phyloP scores from a whole-genome alignment of 495 filamentous ascomycete genomes.

The Penicillium angulare region DNA sequence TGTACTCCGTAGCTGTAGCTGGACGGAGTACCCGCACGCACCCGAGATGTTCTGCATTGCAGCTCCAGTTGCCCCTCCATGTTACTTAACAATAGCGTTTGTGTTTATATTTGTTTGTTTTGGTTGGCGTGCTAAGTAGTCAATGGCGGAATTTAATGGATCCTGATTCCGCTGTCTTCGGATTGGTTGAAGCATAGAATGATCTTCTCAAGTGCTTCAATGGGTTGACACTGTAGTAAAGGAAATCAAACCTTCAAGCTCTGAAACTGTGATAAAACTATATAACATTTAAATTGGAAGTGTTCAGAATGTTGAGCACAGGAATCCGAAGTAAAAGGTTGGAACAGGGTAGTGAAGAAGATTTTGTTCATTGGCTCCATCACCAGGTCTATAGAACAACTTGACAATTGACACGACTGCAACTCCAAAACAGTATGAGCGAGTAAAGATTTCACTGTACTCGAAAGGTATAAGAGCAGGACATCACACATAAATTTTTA shows the following conservation, averaged over 20 bases:
- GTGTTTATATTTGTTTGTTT: not conserved
- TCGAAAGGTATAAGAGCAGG: slow-evolving; percentile 33
- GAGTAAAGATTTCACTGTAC: slow-evolving; percentile 19
- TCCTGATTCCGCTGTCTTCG: slow-evolving; percentile 7
- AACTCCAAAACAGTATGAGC: slow-evolving; percentile 16
- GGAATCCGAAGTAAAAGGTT: no score
- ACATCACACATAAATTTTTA: slow-evolving; percentile 31
- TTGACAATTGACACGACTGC: slow-evolving; percentile 3
- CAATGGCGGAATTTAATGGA: slow-evolving; percentile 10
- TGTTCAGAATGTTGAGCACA: not conserved
- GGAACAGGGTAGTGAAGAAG: slow-evolving; percentile 1
- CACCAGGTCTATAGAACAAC: slow-evolving; percentile 3
- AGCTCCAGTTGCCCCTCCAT: slow-evolving; percentile 13
- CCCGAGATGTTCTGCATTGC: slow-evolving; percentile 26
- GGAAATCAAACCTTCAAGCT: no score
- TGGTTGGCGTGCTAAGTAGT: slow-evolving; percentile 3
- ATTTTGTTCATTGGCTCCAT: slow-evolving; percentile 12
- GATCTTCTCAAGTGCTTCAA: not conserved
- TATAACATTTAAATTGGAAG: not conserved
- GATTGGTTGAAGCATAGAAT: no score
- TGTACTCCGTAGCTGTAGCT: no score
- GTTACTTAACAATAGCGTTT: not conserved
- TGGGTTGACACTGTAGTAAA: no score
- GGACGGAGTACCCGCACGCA: slow-evolving; percentile 6
- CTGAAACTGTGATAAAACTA: no score